Conservation (phyloP, 257 asterid species). For the Capsicum pubescens region DNA sequence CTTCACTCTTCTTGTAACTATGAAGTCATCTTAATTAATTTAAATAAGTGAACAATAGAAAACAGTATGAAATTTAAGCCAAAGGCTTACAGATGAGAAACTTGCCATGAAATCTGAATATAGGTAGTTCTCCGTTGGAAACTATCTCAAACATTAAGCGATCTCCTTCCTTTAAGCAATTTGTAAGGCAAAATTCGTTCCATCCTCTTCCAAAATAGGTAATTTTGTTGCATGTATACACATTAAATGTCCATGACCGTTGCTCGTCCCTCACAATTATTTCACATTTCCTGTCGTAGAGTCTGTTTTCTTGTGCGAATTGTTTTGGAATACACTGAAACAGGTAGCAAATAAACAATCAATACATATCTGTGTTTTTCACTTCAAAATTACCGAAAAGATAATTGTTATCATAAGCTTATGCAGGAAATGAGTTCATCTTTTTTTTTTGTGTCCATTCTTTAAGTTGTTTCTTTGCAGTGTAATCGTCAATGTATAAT, state of each 20-base stretch:
- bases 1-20: neutral
- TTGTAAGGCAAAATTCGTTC: neutral
- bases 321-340: neutral
- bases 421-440: neutral
- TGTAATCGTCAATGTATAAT: too few relatives aligned
- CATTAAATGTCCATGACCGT: neutral
- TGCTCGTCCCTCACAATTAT: neutral
- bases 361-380: neutral
- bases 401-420: conserved; percentile 1
- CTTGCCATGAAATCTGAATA: conserved; percentile 13
- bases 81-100: neutral
- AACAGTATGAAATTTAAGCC: neutral
- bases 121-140: conserved; percentile 6
- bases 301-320: neutral
- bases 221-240: neutral
- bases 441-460: neutral
- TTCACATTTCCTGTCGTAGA: neutral
- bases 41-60: neutral
- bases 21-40: neutral
- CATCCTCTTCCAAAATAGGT: conserved; percentile 8
- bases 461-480: too few relatives aligned
- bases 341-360: neutral
- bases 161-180: conserved; percentile 23
- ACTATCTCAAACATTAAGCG: neutral
- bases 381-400: neutral